Base-by-base conservation (phyloP, 441 rosid species). In the California macrophylla region DNA sequence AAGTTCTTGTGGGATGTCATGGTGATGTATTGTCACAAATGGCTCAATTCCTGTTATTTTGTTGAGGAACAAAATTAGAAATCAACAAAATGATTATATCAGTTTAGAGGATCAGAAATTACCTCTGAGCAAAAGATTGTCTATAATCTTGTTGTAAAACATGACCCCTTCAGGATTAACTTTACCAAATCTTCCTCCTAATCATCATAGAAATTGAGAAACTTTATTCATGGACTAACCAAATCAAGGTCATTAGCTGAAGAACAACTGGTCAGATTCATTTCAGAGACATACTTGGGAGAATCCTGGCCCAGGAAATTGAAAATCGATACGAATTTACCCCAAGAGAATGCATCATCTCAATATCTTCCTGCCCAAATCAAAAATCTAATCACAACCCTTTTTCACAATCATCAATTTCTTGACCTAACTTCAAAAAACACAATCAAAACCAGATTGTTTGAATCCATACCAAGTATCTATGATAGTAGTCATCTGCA, bases 181-280 rank as follows among this genome's bases (percentile, higher is more conserved):
- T 61, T 82, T 73, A 3, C 86, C 89, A 77, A 68, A 84, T 52
- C 77, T 82, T 47, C 87, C 85, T 38, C 66, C 86, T 84, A 72
- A 58, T 34, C 47, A 69, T 10, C 45, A 38, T 2, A 38, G 6
- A 4, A 3, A 45, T 45, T 3, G 18, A 45, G 54, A 45, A 45
- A 45, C 2, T 45, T 45, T 3, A 38, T 7, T 38, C 20, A 45
- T 7, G 6, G 4, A 3, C 0, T 3, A 2, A 65, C 16, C 56
- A 71, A 74, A 36, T 0, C 20, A 45, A 3, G 69, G 6, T n/a
- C 36, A 34, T 18, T 21, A 7, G 7, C 3, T 26, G 23, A 32
- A 64, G n/a, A 34, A 29, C 18, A 63, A 12, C 20, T 15, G 4
- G 23, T 13, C 9, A 47, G 0, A 4, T 8, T 7, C 4, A 20